Percentiles rank a stretch among this genome's conserved stretches.
phyloP scores from a whole-genome alignment of 1,284 basidiomycete species.

The Ustilago xerochloae region DNA sequence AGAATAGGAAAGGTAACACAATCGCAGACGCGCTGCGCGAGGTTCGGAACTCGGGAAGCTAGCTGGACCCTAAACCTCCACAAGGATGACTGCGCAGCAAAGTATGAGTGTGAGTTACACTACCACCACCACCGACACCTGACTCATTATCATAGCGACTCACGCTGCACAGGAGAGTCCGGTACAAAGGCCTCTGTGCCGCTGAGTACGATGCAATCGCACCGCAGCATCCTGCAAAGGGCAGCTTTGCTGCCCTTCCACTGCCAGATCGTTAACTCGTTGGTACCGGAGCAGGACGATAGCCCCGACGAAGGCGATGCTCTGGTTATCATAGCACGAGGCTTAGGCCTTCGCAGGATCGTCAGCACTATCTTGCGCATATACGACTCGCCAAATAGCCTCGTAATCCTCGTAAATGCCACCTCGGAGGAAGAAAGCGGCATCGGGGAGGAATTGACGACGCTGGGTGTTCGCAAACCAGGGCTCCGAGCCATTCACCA shows the following conservation, averaged over 20 bases:
- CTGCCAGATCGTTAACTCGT: slow-evolving; percentile 54
- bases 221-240: slow-evolving; percentile 21
- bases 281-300: slow-evolving; percentile 58
- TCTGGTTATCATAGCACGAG: slow-evolving; percentile 60
- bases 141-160: background rate
- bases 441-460: slow-evolving; percentile 89
- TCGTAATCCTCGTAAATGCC: slow-evolving; percentile 86
- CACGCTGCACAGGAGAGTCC: background rate
- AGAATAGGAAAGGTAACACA: too few species aligned
- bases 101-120: background rate
- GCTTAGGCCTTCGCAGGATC: slow-evolving; percentile 62
- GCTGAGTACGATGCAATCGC: slow-evolving; percentile 20
- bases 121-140: background rate
- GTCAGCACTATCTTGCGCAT: slow-evolving; percentile 73
- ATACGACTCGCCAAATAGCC: slow-evolving; percentile 86
- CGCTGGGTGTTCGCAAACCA: slow-evolving; percentile 88
- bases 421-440: slow-evolving; percentile 85
- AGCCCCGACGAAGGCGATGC: slow-evolving; percentile 71
- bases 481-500: slow-evolving; percentile 85
- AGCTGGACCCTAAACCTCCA: slow-evolving; percentile 5
- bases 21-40: too few species aligned
- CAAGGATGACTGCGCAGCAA: background rate
- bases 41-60: background rate
- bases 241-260: slow-evolving; percentile 62
- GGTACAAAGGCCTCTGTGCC: slow-evolving; percentile 7